These are phyloP conservation scores for Lentinula guzmanii DNA, from an alignment of 768 basidiomycete genomes.

Conservation along the genomic window DNA sequence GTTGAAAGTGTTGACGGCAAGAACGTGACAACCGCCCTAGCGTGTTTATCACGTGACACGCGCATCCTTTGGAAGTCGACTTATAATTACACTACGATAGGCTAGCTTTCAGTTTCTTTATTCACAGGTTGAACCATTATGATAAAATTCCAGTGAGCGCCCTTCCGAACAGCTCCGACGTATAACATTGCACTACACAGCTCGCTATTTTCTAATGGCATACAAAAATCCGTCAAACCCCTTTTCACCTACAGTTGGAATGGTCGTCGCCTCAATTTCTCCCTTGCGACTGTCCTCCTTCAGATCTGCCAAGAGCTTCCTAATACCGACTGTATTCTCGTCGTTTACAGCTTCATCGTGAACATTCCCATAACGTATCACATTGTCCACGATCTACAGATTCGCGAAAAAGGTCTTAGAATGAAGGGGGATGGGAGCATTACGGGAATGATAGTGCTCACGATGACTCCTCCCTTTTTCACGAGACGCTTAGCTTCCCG, in stretches of 20 bases:
- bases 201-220: slow-evolving; percentile 27
- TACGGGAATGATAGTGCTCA: slow-evolving; percentile 19
- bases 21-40: too few relatives aligned
- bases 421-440: too few relatives aligned
- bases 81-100: too few relatives aligned
- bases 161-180: too few relatives aligned
- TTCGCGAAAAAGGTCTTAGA: neutral
- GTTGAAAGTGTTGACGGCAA: too few relatives aligned
- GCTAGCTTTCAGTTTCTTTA: too few relatives aligned
- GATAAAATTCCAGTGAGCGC: too few relatives aligned
- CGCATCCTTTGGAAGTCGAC: too few relatives aligned
- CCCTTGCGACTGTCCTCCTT: slow-evolving; percentile 31
- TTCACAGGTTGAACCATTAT: too few relatives aligned
- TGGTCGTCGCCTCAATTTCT: slow-evolving; percentile 45
- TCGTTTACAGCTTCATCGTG: slow-evolving; percentile 31
- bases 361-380: slow-evolving; percentile 43
- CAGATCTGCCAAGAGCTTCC: slow-evolving; percentile 36
- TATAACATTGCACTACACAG: neutral
- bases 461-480: slow-evolving; percentile 55
- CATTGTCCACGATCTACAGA: slow-evolving; percentile 55
- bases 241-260: slow-evolving; percentile 43
- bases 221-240: slow-evolving; percentile 51
- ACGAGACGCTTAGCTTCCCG: slow-evolving; percentile 54
- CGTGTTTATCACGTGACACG: too few relatives aligned
- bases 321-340: slow-evolving; percentile 35